These are phyloP conservation scores for Calocybe gangraenosa DNA, from an alignment of 768 basidiomycete species.

Conservation along the genomic window DNA sequence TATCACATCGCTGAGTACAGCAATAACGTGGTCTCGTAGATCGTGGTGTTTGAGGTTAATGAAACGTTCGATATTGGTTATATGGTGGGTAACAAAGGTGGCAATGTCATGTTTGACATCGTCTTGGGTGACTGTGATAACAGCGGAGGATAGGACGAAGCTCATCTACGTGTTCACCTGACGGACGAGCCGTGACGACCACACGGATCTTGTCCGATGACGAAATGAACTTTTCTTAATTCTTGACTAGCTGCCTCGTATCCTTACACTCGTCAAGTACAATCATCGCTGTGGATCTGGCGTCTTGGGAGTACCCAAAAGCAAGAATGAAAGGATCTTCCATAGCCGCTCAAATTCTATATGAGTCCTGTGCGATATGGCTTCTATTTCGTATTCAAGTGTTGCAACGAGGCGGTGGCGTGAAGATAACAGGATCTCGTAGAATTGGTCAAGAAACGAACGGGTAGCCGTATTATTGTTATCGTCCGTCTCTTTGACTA, in stretches of 20 bases:
- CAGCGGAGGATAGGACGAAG: too few species aligned
- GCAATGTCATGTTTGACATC: neutral
- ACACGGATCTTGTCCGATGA: neutral
- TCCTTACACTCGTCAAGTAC: constrained; percentile 1
- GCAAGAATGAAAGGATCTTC: neutral
- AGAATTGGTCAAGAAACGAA: neutral
- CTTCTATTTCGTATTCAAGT: neutral
- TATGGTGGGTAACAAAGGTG: neutral
- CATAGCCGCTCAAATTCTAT: neutral
- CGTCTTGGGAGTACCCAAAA: neutral
- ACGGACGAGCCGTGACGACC: too few species aligned
- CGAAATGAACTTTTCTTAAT: neutral
- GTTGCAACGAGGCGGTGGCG: neutral
- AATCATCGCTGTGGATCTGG: neutral
- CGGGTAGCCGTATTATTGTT: neutral
- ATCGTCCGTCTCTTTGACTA: neutral
- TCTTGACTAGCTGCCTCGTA: neutral
- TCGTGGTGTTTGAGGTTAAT: neutral
- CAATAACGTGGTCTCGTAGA: too few species aligned
- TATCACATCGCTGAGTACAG: neutral
- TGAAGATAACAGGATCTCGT: neutral
- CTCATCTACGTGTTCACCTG: neutral
- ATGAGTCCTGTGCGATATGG: neutral
- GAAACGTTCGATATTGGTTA: neutral
- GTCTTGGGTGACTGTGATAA: neutral